Conservation (phyloP, 495 filamentous ascomycete genomes). For the Parmelia sp. region DNA sequence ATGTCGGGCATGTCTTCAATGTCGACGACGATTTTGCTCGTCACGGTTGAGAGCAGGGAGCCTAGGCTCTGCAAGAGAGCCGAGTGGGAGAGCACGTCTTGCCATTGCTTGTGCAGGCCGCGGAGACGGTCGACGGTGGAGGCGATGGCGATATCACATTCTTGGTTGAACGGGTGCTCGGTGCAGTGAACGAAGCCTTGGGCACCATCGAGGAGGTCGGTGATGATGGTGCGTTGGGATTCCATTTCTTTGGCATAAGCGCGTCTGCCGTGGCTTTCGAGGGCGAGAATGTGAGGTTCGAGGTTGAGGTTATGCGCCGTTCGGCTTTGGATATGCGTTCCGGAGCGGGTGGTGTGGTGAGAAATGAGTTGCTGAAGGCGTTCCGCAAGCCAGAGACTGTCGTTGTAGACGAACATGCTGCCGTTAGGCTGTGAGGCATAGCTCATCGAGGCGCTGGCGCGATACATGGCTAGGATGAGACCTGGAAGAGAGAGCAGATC, state of each 20-base stretch:
- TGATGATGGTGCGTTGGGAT: conserved; percentile 72
- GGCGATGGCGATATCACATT: conserved; percentile 65
- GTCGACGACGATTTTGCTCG: conserved; percentile 74
- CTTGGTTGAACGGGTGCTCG: conserved; percentile 52
- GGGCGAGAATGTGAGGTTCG: conserved; percentile 60
- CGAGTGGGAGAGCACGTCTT: conserved; percentile 70
- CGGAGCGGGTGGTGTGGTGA: conserved; percentile 1
- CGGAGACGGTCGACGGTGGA: conserved; percentile 62
- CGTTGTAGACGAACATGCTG: conserved; percentile 93
- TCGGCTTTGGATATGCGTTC: conserved; percentile 11
- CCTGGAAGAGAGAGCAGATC: conserved; percentile 77
- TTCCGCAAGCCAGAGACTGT: conserved; percentile 71
- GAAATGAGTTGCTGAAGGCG: conserved; percentile 53
- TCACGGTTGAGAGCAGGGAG: conserved; percentile 69
- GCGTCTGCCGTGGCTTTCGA: conserved; percentile 73
- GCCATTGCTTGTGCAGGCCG: conserved; percentile 67
- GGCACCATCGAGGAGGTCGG: conserved; percentile 75
- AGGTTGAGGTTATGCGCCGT: conserved; percentile 51
- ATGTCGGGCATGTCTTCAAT: conserved; percentile 84
- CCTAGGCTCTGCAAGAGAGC: conserved; percentile 81
- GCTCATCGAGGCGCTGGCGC: conserved; percentile 74
- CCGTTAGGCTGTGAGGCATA: conserved; percentile 64
- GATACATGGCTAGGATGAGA: conserved; percentile 81
- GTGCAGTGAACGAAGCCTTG: conserved; percentile 60
- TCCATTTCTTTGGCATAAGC: conserved; percentile 85